Base-by-base conservation (phyloP, 1,284 basidiomycete species). In the Sanguinoderma infundibulare region DNA sequence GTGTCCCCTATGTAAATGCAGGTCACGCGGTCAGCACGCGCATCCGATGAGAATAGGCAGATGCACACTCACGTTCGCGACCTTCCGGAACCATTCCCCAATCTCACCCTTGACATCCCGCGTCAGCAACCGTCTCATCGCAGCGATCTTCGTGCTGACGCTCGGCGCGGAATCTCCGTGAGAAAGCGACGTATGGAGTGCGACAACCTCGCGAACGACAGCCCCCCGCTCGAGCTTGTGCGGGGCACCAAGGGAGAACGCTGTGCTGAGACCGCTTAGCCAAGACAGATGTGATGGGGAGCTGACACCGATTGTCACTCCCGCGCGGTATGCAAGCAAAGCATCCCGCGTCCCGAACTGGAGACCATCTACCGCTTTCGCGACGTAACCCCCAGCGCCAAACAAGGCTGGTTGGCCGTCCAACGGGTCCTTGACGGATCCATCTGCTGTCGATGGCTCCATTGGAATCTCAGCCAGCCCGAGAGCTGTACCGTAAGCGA, bases 311-410 rank as follows among this genome's bases (percentile, higher is more conserved):
- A 67, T 65, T 36, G 74, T 77, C 4, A 78, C 77, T 3, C 78
- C 77, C 6, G 70, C 60, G 15, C 76, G 72, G 60, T 78, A 78
- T 7, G 77, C 78, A 14, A 76, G 64, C 91, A 92, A 78, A 32
- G 88, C 85, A 74, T 94, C 84, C 20, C 92, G 84, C 39, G 86
- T 87, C 1, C 81, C 86, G 71, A 89, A 94, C 61, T 85, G 78
- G 14, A 94, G 81, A 0, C 92, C 94, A 70, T 96, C 94, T 8
- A 82, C 83, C 2, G 90, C 94, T 40, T 82, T 84, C 6, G 85
- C 77, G 26, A 92, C 75, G 1, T 85, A 73, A 28, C 79, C 81
- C 44, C 86, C 77, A 0, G 72, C 79, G 36, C 84, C 86, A 2
- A 88, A 63, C 39, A 88, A 68, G 8, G 70, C 64, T 0, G 88